Percentiles rank a stretch among this genome's conserved stretches.
Conservation (phyloP, 2,329 filamentous ascomycete species). For the Pyrenochaeta sp. region DNA sequence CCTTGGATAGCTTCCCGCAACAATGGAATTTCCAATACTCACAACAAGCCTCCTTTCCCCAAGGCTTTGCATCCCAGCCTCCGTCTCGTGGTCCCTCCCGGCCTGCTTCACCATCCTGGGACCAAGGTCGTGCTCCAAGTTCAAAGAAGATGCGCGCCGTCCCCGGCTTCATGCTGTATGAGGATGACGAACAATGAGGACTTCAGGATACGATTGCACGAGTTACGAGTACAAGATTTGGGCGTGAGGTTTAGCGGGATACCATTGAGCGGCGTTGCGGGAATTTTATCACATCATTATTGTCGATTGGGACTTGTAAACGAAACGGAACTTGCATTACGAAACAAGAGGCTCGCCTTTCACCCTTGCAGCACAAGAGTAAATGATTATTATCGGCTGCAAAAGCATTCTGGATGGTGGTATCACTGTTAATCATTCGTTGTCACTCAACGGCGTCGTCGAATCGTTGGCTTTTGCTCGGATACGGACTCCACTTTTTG, state of each 20-base stretch:
- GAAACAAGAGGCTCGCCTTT: background rate
- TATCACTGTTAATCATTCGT: constrained; percentile 5
- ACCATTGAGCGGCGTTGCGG: constrained; percentile 25
- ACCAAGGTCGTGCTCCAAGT: constrained; percentile 27
- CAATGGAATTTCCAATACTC: constrained; percentile 27
- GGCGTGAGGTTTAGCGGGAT: constrained; percentile 11
- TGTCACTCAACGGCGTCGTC: background rate
- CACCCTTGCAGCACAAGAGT: constrained; percentile 2
- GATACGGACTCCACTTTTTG: background rate
- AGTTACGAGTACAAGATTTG: constrained; percentile 22
- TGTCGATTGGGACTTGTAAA: background rate
- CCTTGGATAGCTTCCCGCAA: constrained; percentile 34
- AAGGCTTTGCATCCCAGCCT: constrained; percentile 36
- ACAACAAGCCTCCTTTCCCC: constrained; percentile 28
- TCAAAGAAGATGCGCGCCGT: constrained; percentile 31
- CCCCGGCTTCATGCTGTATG: constrained; percentile 27
- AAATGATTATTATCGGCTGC: constrained; percentile 4
- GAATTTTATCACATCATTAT: constrained; percentile 3
- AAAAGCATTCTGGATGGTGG: constrained; percentile 3
- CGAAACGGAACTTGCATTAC: background rate
- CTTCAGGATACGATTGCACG: constrained; percentile 20
- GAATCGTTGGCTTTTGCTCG: background rate
- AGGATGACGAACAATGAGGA: constrained; percentile 24
- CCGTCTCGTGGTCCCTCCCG: constrained; percentile 31
- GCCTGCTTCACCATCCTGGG: constrained; percentile 41